A percentile compares a stretch with the other conserved stretches of the same genome.
These are phyloP conservation scores for Crucibulum laeve DNA, from an alignment of 768 basidiomycete species.

Conservation along the genomic window DNA sequence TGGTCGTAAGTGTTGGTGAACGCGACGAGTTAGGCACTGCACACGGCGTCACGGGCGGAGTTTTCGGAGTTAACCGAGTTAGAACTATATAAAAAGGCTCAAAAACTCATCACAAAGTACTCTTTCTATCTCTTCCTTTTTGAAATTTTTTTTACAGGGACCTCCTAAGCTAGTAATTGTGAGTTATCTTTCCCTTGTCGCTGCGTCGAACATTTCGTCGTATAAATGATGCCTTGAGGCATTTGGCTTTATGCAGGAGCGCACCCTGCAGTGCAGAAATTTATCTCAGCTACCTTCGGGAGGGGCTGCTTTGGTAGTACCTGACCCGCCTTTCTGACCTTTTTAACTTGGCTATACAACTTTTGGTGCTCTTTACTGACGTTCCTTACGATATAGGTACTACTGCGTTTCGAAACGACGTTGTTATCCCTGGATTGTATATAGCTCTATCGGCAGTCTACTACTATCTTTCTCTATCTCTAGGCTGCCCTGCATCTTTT, in stretches of 20 bases:
- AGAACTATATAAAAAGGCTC: conserved; percentile 11
- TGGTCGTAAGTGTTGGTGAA: conserved; percentile 13
- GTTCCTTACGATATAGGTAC: neutral
- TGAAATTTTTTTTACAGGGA: conserved; percentile 3
- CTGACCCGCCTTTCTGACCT: conserved; percentile 39
- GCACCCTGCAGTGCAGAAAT: conserved; percentile 75
- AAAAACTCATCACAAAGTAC: neutral
- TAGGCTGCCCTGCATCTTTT: too few species aligned
- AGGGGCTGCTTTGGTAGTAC: conserved; percentile 39
- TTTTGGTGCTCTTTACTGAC: conserved; percentile 1
- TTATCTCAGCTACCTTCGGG: conserved; percentile 91
- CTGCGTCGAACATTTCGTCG: conserved; percentile 8
- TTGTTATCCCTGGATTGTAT: too few species aligned
- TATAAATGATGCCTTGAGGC: conserved; percentile 82
- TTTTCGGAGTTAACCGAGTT: conserved; percentile 29
- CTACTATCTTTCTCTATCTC: too few species aligned
- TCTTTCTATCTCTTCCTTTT: neutral
- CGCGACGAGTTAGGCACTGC: conserved; percentile 6
- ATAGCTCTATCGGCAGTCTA: too few species aligned
- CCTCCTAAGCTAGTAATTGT: conserved; percentile 10
- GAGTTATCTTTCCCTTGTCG: conserved; percentile 15
- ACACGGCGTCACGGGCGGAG: conserved; percentile 9
- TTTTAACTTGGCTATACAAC: conserved; percentile 7
- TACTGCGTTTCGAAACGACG: neutral
- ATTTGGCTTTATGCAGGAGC: conserved; percentile 84